Evolutionary conservation across 139 green algal species (phyloP).

Genomic region (Mychonastes homosphaera): DNA sequence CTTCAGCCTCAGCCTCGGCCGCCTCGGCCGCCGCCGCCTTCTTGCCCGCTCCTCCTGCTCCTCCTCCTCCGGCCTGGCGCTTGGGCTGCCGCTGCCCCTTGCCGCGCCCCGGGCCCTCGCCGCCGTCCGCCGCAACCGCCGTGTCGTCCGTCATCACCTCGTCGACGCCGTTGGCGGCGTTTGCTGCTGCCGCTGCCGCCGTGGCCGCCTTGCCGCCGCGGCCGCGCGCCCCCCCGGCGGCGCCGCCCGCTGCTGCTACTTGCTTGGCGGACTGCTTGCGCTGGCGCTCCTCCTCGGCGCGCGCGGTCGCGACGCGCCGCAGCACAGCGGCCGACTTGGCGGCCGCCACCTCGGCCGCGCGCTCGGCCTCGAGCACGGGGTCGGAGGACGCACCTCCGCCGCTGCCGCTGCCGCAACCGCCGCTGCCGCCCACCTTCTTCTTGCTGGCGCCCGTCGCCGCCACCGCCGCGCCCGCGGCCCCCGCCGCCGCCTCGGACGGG

Average conservation of each 20-base stretch:
- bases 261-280: not conserved
- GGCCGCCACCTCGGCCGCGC: not conserved
- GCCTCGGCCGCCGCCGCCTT: not conserved
- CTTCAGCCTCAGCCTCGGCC: not conserved
- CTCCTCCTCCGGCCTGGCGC: not conserved
- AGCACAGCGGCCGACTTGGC: not conserved
- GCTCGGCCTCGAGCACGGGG: not conserved
- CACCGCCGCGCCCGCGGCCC: too few species aligned
- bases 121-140: not conserved
- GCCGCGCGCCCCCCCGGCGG: not conserved
- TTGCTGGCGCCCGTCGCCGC: not conserved
- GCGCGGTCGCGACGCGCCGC: too few species aligned
- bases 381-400: not conserved
- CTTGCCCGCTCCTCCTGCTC: conserved; percentile 1
- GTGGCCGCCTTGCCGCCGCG: not conserved
- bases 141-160: not conserved
- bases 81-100: not conserved
- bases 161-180: too few species aligned
- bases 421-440: not conserved
- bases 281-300: too few species aligned
- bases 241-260: not conserved
- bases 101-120: not conserved
- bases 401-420: too few species aligned
- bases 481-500: too few species aligned
- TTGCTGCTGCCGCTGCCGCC: not conserved